Evolutionary conservation across 2,329 filamentous ascomycete genomes (phyloP).

Genomic region (Trichoderma aggressivum): DNA sequence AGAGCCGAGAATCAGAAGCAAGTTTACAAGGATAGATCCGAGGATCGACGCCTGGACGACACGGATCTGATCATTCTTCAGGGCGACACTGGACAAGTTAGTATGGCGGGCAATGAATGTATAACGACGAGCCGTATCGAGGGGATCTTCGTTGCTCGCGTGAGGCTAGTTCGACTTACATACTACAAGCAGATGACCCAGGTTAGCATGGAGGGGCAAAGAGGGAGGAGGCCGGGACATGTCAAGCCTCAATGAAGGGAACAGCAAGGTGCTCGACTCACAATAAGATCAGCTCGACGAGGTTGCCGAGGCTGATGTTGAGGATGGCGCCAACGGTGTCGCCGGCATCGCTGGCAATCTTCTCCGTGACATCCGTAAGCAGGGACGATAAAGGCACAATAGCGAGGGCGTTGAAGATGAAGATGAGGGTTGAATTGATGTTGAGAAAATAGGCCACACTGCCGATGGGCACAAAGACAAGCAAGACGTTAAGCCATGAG

Average conservation of each 20-base stretch:
- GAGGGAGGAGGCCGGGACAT: not conserved
- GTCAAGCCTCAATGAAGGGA: not conserved
- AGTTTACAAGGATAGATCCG: conserved; percentile 73
- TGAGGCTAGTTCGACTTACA: conserved; percentile 6
- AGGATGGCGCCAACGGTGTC: conserved; percentile 58
- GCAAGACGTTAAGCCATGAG: conserved; percentile 60
- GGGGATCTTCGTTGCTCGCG: not conserved
- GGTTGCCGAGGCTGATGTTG: conserved; percentile 61
- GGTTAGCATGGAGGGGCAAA: not conserved
- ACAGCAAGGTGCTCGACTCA: conserved; percentile 26
- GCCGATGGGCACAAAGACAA: conserved; percentile 69
- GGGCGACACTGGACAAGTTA: conserved; percentile 42
- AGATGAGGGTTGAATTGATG: conserved; percentile 42
- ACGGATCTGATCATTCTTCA: conserved; percentile 60
- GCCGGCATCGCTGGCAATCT: conserved; percentile 53
- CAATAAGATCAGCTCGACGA: conserved; percentile 61
- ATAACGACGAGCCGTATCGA: not conserved
- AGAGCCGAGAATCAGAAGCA: conserved; percentile 73
- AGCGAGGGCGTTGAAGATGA: conserved; percentile 59
- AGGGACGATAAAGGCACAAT: conserved; percentile 58
- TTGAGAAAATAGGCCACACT: conserved; percentile 50
- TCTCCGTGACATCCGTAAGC: conserved; percentile 58
- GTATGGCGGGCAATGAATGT: not conserved
- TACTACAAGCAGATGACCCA: not conserved
- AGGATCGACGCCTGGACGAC: conserved; percentile 75